Evolutionary conservation across 441 rosid genomes (phyloP), one percentile per base, ranked within the genome.

Genomic region (Lepidium campestre): DNA sequence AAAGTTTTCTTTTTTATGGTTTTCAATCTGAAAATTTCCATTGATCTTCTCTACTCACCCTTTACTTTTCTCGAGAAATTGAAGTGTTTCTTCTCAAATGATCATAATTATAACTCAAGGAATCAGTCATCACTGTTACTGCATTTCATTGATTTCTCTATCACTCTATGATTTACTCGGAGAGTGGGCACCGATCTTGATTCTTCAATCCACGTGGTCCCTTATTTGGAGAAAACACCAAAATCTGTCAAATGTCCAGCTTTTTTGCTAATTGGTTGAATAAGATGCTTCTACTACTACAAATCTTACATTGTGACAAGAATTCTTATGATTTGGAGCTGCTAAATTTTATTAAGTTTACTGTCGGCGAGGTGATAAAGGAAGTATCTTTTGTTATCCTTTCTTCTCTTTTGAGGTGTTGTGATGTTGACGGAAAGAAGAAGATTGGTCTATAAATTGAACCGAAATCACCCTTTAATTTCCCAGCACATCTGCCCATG

Each of bases 401-500:
- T 7, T 29, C 9, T 29, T 29, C 8, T 29, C 32, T 29, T 81
- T 68, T 60, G 77, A 46, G 44, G 65, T 72, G 61, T 62, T 67
- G 41, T 76, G 58, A 56, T 34, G 70, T 47, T 80, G 63, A 66
- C 71, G 72, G 49, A 54, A 60, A 49, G 54, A 44, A 22, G 63
- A 52, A 47, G 57, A 45, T 55, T 62, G 58, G 60, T 68, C 20
- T 67, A 57, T 73, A 71, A 61, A 66, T 65, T 74, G 68, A 79
- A 70, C 61, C 7, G 7, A 8, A 25, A 15, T 25, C 15, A 41
- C 59, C 61, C 44, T 25, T 74, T 65, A 63, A 72, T 66, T 67
- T 81, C 79, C 77, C 90, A 80, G 84, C 85, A 74, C 80, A 67
- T 71, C 81, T 65, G 82, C 79, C 83, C 81, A 82, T 76, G 90